Evolutionary conservation across 1,284 basidiomycete species (phyloP).

Genomic region (Moesziomyces antarcticus): DNA sequence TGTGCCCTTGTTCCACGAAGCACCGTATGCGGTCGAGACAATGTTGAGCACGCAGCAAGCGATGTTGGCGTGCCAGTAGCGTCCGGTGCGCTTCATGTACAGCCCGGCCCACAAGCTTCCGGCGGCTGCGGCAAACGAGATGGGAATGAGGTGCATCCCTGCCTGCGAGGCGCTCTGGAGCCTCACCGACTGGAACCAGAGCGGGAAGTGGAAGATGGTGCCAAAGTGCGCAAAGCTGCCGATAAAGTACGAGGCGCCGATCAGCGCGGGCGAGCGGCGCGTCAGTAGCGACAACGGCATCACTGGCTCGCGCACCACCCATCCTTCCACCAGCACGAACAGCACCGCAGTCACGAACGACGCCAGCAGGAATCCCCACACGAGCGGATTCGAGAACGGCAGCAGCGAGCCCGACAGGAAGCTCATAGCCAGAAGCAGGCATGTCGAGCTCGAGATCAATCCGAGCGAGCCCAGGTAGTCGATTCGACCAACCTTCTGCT

Average conservation of each 20-base stretch:
- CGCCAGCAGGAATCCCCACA: constrained; percentile 51
- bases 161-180: constrained; percentile 77
- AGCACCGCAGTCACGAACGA: constrained; percentile 72
- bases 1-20: constrained; percentile 70
- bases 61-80: constrained; percentile 78
- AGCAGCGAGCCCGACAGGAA: constrained; percentile 58
- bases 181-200: constrained; percentile 86
- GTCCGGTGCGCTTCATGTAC: constrained; percentile 82
- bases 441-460: constrained; percentile 63
- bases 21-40: constrained; percentile 19
- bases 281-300: constrained; percentile 47
- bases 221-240: constrained; percentile 37
- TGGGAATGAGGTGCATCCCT: constrained; percentile 82
- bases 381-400: constrained; percentile 51
- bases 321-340: constrained; percentile 70
- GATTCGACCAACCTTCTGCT: constrained; percentile 67
- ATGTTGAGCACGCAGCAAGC: constrained; percentile 70
- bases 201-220: constrained; percentile 76
- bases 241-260: constrained; percentile 37
- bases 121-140: constrained; percentile 77
- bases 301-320: constrained; percentile 68
- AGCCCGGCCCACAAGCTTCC: constrained; percentile 83
- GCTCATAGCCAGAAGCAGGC: constrained; percentile 66
- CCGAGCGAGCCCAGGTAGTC: constrained; percentile 67
- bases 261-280: constrained; percentile 25